A percentile compares a stretch with the other conserved stretches of the same genome.
phyloP scores from a whole-genome alignment of 2,329 filamentous ascomycete species.

The Exophiala calicioides region DNA sequence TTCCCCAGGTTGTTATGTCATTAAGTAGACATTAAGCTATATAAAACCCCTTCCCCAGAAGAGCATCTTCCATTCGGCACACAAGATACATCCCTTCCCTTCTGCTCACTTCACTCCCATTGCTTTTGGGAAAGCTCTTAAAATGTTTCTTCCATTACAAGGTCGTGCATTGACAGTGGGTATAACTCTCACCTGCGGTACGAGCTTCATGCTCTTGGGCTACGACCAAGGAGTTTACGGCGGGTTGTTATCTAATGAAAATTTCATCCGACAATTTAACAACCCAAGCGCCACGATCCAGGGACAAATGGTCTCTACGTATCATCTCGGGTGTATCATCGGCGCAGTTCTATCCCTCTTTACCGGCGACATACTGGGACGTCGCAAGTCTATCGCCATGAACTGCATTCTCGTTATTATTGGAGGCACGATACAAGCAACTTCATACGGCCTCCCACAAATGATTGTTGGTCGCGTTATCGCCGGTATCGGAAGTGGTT shows the following conservation, averaged over 20 bases:
- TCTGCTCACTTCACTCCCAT: too few species aligned
- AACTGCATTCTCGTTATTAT: conserved; percentile 46
- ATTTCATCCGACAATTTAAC: conserved; percentile 34
- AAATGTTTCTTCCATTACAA: conserved; percentile 5
- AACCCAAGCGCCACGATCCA: conserved; percentile 46
- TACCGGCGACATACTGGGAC: conserved; percentile 47
- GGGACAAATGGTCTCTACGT: conserved; percentile 55
- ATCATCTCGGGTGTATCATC: conserved; percentile 48
- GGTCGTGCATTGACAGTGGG: conserved; percentile 1
- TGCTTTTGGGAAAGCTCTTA: too few species aligned
- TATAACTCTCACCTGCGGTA: conserved; percentile 11
- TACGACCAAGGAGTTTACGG: conserved; percentile 41
- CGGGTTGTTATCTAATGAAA: conserved; percentile 34
- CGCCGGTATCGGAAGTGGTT: conserved; percentile 43
- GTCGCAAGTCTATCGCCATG: conserved; percentile 43
- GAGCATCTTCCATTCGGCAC: too few species aligned
- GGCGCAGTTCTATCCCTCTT: conserved; percentile 19
- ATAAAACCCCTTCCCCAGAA: too few species aligned
- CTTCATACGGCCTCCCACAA: conserved; percentile 43
- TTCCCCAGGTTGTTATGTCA: too few species aligned
- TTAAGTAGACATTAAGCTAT: too few species aligned
- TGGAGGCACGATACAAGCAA: conserved; percentile 47
- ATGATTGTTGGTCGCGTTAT: conserved; percentile 50
- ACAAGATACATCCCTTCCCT: too few species aligned
- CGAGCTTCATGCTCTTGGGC: conserved; percentile 55